Evolutionary conservation across 306 rosid species (phyloP), one percentile per base, ranked within the genome.

Genomic region (Pyrus betulifolia): DNA sequence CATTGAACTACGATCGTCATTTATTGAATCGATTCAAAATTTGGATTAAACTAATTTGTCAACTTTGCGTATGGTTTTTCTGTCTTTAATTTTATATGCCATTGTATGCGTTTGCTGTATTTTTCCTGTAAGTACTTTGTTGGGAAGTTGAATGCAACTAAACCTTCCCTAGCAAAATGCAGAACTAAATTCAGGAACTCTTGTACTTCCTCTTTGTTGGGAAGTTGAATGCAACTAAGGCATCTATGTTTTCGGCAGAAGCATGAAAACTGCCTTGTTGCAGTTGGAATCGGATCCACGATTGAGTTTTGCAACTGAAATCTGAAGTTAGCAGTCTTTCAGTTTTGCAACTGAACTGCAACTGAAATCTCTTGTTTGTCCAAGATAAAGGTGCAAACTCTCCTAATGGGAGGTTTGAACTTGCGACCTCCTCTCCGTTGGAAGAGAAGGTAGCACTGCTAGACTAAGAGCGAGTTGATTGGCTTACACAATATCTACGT

Each of bases 1-100:
- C 21, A 59, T 77, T 77, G 22, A 22, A 75, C 74, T 40, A 5
- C 67, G 35, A 30, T 79, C 31, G 42, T 61, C 62, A 6, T 76
- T 67, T 25, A 30, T 49, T 17, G 25, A 83, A 75, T 79, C 27
- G 59, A 64, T 70, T 25, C 44, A 60, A 49, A 49, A 49, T 49
- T 49, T 1, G 0, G 55, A 49, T 49, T 49, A 2, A 49, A 49
- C 55, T 1, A 17, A 2, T 49, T 15, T 4, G 5, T 49, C 55
- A 49, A 15, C 8, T 49, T 17, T 15, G 55, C 55, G 3, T 15
- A 49, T 5, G 58, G 5, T 64, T 83, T 76, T 80, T 18, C 55
- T 61, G 71, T 77, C 46, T 35, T 72, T 65, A 25, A 18, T 74
- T 49, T 22, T 27, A 44, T 8, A 9, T 14, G 23, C 28, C 18